Base-by-base conservation (phyloP, 352 stramenopile species). In the Globisporangium radiosum region DNA sequence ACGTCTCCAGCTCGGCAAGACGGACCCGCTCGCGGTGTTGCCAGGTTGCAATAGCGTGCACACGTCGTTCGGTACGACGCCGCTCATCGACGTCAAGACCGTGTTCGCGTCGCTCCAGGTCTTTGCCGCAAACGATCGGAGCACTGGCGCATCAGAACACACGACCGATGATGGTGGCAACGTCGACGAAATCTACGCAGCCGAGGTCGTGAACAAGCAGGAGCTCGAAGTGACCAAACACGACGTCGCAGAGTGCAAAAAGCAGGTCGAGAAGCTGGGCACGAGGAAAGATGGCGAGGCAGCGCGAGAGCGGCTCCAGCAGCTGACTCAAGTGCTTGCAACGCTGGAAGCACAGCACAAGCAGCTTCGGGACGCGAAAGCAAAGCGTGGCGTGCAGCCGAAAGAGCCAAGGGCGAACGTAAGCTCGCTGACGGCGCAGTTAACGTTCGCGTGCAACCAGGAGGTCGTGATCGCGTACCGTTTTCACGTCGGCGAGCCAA, bases 1-100 rank as follows among this genome's bases (percentile, higher is more conserved):
- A 14, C 73, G 76, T 33, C 61, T 57, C 1, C 57, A 69, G 7
- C 55, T 86, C 0, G 72, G 70, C 1, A 66, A 3, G 5, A 78
- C 73, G 0, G 33, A 52, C 5, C 53, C 57, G 7, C 63, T 86
- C 4, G 63, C 66, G 10, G 73, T 86, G 0, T 58, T 80, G 2
- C 73, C 75, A n/a, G 73, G 67, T 4, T 36, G 74, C 8, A 86
- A 86, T 47, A 71, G 76, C 38, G 72, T 80, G 13, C 72, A 86
- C 63, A 86, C 76, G 0, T 71, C 73, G 15, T 84, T 86, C 51
- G 76, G 76, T 8, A 82, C 76, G 9, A 86, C 76, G 13, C 70
- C 76, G 0, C 52, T 86, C n/a, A 72, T 86, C 15, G 76, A 84
- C 43, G 68, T 86, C 11, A 79, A 81, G 55, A 58, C 73, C 1